phyloP scores from a whole-genome alignment of 768 basidiomycete genomes.

The Lactifluus hygrophoroides region DNA sequence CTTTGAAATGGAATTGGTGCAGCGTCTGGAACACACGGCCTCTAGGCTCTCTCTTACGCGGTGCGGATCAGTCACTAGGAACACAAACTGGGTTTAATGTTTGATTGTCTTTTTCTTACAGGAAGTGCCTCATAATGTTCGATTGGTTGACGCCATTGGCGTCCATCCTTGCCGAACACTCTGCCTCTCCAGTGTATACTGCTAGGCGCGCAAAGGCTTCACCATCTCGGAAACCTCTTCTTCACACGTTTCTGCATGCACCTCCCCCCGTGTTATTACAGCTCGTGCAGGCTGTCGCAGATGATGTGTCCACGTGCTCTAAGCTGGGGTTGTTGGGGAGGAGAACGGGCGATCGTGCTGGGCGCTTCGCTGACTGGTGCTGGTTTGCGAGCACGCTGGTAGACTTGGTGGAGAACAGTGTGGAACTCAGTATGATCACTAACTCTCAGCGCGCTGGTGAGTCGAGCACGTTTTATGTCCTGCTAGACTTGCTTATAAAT shows the following conservation, averaged over 20 bases:
- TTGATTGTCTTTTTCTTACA: slow-evolving; percentile 26
- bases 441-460: slow-evolving; percentile 56
- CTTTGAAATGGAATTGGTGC: slow-evolving; percentile 51
- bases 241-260: slow-evolving; percentile 68
- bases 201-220: slow-evolving; percentile 28
- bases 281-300: slow-evolving; percentile 62
- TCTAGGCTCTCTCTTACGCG: slow-evolving; percentile 69
- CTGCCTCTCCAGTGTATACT: slow-evolving; percentile 54
- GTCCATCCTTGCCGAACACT: slow-evolving; percentile 60
- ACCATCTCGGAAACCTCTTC: slow-evolving; percentile 41
- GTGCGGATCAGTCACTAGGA: slow-evolving; percentile 31
- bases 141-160: slow-evolving; percentile 78
- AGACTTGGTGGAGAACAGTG: slow-evolving; percentile 73
- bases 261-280: slow-evolving; percentile 79
- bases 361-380: slow-evolving; percentile 74
- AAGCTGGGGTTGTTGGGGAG: slow-evolving; percentile 61
- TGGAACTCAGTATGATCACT: slow-evolving; percentile 65
- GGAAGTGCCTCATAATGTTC: slow-evolving; percentile 74
- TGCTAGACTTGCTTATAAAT: slow-evolving; percentile 3
- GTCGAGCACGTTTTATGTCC: slow-evolving; percentile 1
- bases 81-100: neutral
- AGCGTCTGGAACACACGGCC: slow-evolving; percentile 51
- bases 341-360: slow-evolving; percentile 58
- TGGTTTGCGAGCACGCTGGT: slow-evolving; percentile 78
- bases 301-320: slow-evolving; percentile 74